Percentiles rank a stretch among this genome's conserved stretches.
Evolutionary conservation across 2,329 filamentous ascomycete species (phyloP).

Genomic region (Pyricularia sp.): DNA sequence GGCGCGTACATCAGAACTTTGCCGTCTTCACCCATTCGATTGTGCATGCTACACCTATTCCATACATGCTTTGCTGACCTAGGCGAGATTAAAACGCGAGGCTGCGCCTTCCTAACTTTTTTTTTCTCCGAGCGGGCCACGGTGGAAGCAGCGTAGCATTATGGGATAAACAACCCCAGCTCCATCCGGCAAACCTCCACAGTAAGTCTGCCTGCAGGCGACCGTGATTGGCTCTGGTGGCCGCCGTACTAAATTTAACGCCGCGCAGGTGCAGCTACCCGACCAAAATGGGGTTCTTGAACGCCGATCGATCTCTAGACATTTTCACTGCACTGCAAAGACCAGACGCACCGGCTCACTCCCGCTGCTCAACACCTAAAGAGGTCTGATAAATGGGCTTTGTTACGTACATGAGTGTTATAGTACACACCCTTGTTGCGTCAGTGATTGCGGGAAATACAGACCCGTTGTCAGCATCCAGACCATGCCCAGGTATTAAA

Average conservation of each 20-base stretch:
- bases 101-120: background rate
- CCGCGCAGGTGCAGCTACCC: background rate
- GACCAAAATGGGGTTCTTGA: background rate
- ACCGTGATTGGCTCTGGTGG: background rate
- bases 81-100: background rate
- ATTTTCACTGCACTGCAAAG: background rate
- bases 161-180: background rate
- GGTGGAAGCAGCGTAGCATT: background rate
- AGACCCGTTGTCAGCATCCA: background rate
- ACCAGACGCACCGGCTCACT: background rate
- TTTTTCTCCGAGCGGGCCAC: background rate
- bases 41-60: background rate
- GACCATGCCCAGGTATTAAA: background rate
- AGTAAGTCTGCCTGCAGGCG: background rate
- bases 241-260: background rate
- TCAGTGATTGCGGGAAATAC: background rate
- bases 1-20: background rate
- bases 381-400: background rate
- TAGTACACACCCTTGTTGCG: background rate
- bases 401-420: background rate
- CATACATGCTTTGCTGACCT: background rate
- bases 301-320: background rate
- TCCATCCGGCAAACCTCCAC: background rate
- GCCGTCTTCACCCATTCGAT: background rate
- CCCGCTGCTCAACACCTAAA: background rate